Base-by-base conservation (phyloP, 768 basidiomycete species). In the Boletus rufocinnamomeus region DNA sequence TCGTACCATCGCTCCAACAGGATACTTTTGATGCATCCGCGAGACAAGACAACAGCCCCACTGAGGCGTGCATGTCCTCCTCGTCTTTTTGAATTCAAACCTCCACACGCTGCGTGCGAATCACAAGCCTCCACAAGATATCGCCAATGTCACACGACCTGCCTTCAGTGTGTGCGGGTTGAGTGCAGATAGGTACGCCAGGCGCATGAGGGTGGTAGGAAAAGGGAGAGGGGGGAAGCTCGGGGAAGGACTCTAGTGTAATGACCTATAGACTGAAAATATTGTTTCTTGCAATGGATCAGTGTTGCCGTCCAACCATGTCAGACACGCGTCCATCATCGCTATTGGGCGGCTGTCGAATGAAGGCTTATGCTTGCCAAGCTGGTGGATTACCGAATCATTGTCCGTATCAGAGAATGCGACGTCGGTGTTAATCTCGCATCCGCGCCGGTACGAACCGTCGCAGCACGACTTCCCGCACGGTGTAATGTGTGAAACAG, bases 371-470 rank as follows among this genome's bases (percentile, higher is more conserved):
- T 17, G 19, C 14, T 40, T 8, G 25, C 16, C 6, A 6, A 9
- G 23, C n/a, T 34, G 17, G 19, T 21, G 10, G 38, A 27, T 44
- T 34, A 13, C 23, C 3, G 43, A 43, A 17, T 45, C 54, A 30
- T n/a, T 25, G 16, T 8, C 16, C 4, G 28, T 8, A 0, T 19
- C 32, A 41, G 37, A 14, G 32, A 47, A 38, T 19, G 16, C 3
- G 10, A 37, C 14, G 8, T 10, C 21, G 21, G 30, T 46, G 41
- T 47, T 73, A 95, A 74, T 94, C 93, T 27, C 95, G 84, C 93
- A 95, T 94, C 16, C 95, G 80, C 0, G 95, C 91, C 1, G 95
- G 95, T 41, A 96, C 84, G 70, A 95, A 98, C 40, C 95, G 79
- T 30, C 92, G 80, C 2, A 96, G 70, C 2, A 87, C 82, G 3